Evolutionary conservation across 148 eudicot genomes (phyloP).

Genomic region (Polygonum aviculare): DNA sequence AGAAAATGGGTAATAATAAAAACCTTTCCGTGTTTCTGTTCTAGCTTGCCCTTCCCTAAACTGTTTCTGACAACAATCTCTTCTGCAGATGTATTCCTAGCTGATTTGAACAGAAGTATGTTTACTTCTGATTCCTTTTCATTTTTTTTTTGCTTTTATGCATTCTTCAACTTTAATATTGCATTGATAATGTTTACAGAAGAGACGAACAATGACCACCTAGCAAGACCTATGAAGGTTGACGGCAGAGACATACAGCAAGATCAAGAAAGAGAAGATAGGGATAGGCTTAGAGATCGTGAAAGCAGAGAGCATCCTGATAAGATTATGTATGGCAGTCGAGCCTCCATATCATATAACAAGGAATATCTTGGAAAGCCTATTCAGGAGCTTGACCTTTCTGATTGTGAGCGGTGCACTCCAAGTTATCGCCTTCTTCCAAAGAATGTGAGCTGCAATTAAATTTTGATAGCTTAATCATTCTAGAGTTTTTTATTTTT

Average conservation of each 20-base stretch:
- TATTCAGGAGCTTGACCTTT: slow-evolving; percentile 87
- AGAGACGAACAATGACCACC: slow-evolving; percentile 26
- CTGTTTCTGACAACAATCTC: slow-evolving; percentile 7
- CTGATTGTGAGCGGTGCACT: slow-evolving; percentile 70
- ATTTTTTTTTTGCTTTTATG: not conserved
- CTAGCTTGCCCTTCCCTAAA: slow-evolving; percentile 1
- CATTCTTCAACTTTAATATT: not conserved
- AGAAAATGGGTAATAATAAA: slow-evolving; percentile 34
- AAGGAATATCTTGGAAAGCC: slow-evolving; percentile 47
- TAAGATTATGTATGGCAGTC: slow-evolving; percentile 32
- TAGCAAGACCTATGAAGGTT: slow-evolving; percentile 24
- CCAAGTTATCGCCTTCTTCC: slow-evolving; percentile 96
- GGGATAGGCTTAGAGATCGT: slow-evolving; percentile 37
- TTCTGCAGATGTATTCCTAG: slow-evolving; percentile 33
- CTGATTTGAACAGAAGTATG: slow-evolving; percentile 31
- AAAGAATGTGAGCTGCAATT: slow-evolving; percentile 41
- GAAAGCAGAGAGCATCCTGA: slow-evolving; percentile 52
- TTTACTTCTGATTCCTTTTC: not conserved
- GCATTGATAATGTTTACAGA: not conserved
- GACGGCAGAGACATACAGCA: slow-evolving; percentile 32
- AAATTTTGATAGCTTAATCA: not conserved
- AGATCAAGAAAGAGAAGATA: slow-evolving; percentile 26
- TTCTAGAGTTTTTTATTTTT: not conserved
- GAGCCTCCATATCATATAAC: slow-evolving; percentile 38
- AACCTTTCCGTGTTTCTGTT: slow-evolving; percentile 4